Evolutionary conservation across 2,329 filamentous ascomycete species (phyloP).

Genomic region (Diaporthe destruens): DNA sequence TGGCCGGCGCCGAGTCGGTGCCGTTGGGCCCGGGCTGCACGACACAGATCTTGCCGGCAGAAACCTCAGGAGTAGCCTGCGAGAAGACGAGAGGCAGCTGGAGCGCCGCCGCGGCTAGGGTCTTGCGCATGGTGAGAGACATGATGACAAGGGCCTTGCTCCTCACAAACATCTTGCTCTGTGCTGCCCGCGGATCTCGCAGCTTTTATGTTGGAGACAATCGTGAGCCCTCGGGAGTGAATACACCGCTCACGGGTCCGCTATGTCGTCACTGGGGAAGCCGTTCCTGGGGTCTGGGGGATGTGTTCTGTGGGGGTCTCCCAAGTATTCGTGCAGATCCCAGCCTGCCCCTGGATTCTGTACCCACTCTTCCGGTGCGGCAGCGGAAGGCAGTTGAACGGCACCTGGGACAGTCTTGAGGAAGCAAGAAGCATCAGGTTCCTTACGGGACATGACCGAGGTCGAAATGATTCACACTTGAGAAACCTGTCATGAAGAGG

Average conservation of each 20-base stretch:
- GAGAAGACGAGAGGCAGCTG: conserved; percentile 39
- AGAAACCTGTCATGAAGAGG: not conserved
- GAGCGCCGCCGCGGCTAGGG: conserved; percentile 35
- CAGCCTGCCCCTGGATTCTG: not conserved
- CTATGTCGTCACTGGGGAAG: conserved; percentile 35
- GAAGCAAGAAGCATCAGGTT: not conserved
- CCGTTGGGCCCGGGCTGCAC: conserved; percentile 37
- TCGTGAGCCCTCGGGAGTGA: conserved; percentile 16
- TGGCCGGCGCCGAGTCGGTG: conserved; percentile 38
- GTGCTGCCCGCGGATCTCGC: not conserved
- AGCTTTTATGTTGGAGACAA: conserved; percentile 4
- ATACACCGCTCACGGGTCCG: conserved; percentile 29
- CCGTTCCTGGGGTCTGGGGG: conserved; percentile 18
- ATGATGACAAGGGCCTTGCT: conserved; percentile 18
- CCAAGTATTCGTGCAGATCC: conserved; percentile 23
- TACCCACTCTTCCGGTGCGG: conserved; percentile 26
- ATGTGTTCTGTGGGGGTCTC: conserved; percentile 32
- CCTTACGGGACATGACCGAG: not conserved
- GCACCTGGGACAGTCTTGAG: not conserved
- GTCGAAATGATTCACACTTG: not conserved
- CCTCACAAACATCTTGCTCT: not conserved
- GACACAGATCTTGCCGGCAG: conserved; percentile 26
- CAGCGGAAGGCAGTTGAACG: conserved; percentile 25
- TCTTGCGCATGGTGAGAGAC: conserved; percentile 32
- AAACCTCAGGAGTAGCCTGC: not conserved